Evolutionary conservation across 306 rosid species (phyloP), one percentile per base, ranked within the genome.

Genomic region (Trichosanthes cucumerina): DNA sequence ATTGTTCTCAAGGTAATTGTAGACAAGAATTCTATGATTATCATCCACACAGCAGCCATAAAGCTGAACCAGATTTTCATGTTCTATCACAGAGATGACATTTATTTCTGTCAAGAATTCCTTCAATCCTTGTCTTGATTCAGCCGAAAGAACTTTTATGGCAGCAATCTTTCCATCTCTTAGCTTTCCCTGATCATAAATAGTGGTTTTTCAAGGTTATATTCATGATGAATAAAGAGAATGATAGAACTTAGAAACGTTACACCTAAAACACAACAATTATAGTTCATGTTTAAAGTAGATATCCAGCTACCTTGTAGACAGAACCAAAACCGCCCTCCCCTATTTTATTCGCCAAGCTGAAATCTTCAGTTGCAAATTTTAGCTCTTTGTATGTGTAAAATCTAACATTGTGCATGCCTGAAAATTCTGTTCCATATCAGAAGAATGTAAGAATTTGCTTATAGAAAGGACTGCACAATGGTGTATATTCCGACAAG

Each of bases 321-420:
- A 96, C 99, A 78, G 97, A 88, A 83, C 99, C 99, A 78, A 96
- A 96, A 87, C 98, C 99, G 12, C 99, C 99, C 87, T 96, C 99
- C 72, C 99, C 99, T 4, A 96, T 90, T 88, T 96, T 96, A 78
- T 92, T 90, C 68, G 79, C 86, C 28, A 52, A 87, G 84, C 88
- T 87, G 79, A 92, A 96, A 78, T 91, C 87, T 13, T 88, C 90
- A 2, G 99, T 91, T 23, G 97, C 98, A 18, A 72, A 63, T 76
- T 72, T 90, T 36, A 96, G 82, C 85, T 90, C 93, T 82, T 88
- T 96, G 90, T 87, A 84, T 43, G 87, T 62, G 82, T 85, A 96
- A 28, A 87, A 58, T 46, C 24, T 91, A 60, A 96, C 93, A 87
- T 90, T 83, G 43, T 88, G 88, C 72, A 96, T 82, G 74, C 93